These are phyloP conservation scores for Phaeodactylum tricornutum DNA, from an alignment of 108 stramenopile genomes.

Conservation along the genomic window DNA sequence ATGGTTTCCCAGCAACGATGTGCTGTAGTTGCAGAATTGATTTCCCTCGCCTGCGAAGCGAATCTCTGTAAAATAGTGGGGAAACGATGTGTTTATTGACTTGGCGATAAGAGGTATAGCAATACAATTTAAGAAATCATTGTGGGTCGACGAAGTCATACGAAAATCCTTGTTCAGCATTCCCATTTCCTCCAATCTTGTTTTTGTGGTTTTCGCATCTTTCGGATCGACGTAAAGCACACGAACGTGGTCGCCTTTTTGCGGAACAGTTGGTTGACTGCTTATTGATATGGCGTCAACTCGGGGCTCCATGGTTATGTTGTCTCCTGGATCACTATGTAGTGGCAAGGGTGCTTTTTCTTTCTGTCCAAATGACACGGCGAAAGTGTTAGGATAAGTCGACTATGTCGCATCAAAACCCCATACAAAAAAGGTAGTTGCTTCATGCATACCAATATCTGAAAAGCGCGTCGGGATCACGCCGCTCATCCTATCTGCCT, in stretches of 20 bases:
- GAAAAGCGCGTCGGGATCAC: no score
- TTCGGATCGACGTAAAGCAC: slow-evolving; percentile 25
- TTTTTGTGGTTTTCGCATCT: slow-evolving; percentile 49
- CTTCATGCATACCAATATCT: no score
- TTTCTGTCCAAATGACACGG: no score
- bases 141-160: slow-evolving; percentile 26
- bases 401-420: no score
- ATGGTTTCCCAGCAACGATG: slow-evolving; percentile 18
- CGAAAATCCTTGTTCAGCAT: slow-evolving; percentile 57
- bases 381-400: no score
- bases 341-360: no score
- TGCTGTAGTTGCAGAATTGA: slow-evolving; percentile 32
- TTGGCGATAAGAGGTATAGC: slow-evolving; percentile 9
- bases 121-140: slow-evolving; percentile 6
- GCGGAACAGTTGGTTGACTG: background rate
- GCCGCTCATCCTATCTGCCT: no score
- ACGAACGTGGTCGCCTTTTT: slow-evolving; percentile 3
- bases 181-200: slow-evolving; percentile 21
- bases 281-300: no score
- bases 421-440: no score
- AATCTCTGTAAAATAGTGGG: background rate
- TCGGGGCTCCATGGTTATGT: no score
- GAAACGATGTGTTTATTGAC: background rate
- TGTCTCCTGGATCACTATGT: no score
- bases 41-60: slow-evolving; percentile 11